Conservation (phyloP, 1,284 basidiomycete species). For the Polyporus tsugae region DNA sequence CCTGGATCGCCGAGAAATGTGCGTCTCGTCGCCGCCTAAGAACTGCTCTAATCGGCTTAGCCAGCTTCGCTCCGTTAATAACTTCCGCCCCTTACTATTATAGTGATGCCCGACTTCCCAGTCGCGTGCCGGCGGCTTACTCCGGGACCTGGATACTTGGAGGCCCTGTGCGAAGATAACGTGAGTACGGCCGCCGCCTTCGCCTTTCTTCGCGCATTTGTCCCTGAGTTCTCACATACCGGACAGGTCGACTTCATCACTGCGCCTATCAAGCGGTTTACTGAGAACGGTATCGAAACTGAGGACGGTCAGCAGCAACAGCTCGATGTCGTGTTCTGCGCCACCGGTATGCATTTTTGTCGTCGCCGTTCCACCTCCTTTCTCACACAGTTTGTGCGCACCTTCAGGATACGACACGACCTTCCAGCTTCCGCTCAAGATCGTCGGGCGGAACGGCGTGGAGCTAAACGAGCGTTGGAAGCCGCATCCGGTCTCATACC, state of each 20-base stretch:
- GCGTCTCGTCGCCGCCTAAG: constrained; percentile 27
- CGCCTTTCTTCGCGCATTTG: not conserved
- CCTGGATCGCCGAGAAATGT: constrained; percentile 67
- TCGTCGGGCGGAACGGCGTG: constrained; percentile 59
- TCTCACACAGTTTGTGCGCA: not conserved
- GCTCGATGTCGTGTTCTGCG: constrained; percentile 59
- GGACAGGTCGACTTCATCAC: constrained; percentile 61
- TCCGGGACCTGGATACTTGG: constrained; percentile 72
- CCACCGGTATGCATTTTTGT: constrained; percentile 35
- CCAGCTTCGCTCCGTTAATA: not conserved
- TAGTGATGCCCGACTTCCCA: constrained; percentile 67
- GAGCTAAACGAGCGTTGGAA: constrained; percentile 57
- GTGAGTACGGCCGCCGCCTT: constrained; percentile 41
- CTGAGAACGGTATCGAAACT: constrained; percentile 62
- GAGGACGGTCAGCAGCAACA: constrained; percentile 60
- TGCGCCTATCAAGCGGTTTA: constrained; percentile 57
- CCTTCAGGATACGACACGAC: constrained; percentile 59
- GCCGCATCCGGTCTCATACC: constrained; percentile 63
- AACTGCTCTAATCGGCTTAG: not conserved
- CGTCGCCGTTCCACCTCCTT: not conserved
- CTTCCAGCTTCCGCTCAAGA: constrained; percentile 57
- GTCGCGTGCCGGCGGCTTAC: constrained; percentile 67
- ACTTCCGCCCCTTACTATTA: not conserved
- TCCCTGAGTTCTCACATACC: not conserved
- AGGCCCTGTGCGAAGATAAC: constrained; percentile 67